phyloP scores from a whole-genome alignment of 805 yeast species.

The Myxozyma kluyveri region DNA sequence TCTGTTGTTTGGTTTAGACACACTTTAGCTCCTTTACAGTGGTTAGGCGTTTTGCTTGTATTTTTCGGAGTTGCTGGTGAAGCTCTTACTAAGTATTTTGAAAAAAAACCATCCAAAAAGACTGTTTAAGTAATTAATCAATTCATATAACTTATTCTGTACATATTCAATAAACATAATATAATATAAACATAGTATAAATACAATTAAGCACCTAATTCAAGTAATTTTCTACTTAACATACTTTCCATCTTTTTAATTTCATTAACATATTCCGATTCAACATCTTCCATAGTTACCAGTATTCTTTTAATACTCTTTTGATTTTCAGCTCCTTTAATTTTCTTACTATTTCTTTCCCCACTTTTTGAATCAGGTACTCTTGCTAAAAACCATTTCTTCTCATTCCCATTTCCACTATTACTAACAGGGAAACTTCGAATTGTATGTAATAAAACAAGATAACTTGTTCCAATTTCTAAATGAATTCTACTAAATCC shows the following conservation, averaged over 20 bases:
- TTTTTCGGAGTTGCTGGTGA: conserved; percentile 85
- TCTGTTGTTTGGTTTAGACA: conserved; percentile 90
- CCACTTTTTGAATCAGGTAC: neutral
- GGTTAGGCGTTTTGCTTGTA: conserved; percentile 76
- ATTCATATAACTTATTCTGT: neutral
- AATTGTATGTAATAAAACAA: conserved; percentile 30
- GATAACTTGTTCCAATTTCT: conserved; percentile 26
- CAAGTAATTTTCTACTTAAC: conserved; percentile 11
- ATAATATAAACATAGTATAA: neutral
- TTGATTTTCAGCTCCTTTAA: neutral
- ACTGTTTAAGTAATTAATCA: neutral
- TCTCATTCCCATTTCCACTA: conserved; percentile 41
- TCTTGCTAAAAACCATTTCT: conserved; percentile 40
- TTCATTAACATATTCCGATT: conserved; percentile 21
- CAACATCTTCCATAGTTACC: conserved; percentile 19
- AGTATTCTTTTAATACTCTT: conserved; percentile 8
- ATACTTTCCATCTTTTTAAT: conserved; percentile 22
- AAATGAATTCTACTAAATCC: conserved; percentile 22
- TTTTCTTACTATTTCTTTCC: neutral
- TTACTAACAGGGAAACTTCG: conserved; percentile 12
- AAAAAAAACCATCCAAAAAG: conserved; percentile 8
- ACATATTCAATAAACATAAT: neutral
- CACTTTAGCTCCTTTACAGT: conserved; percentile 57
- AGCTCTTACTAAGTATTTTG: conserved; percentile 43
- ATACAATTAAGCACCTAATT: neutral